Evolutionary conservation across 2,329 filamentous ascomycete species (phyloP), one percentile per base, ranked within the genome.

Genomic region (Magnaporthiopsis poae): DNA sequence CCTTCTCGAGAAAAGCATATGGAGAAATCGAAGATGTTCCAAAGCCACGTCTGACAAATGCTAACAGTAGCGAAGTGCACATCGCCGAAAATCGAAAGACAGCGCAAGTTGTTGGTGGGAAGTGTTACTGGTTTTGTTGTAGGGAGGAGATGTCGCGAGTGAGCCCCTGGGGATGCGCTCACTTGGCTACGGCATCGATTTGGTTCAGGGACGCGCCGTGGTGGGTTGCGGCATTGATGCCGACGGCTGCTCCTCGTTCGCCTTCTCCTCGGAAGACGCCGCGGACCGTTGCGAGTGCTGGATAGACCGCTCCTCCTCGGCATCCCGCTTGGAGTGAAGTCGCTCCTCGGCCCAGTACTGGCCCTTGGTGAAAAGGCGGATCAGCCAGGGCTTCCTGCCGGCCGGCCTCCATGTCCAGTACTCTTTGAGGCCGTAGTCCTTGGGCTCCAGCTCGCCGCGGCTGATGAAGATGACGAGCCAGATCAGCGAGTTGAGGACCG

Each of bases 391-490:
- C 60, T 80, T 76, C 3, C 77, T 77, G 3, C 82, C 82, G 0
- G 75, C 74, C 3, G 80, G 80, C 69, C 79, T 80, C 81, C 80
- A 84, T 1, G 81, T 80, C 82, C 82, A 85, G 70, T 84, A 84
- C 67, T 84, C 81, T 68, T 84, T 84, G 68, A 81, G 74, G 60
- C 84, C 81, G 69, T 84, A 84, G 69, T 84, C 80, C 29, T 78
- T 77, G 4, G 82, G 82, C 71, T 81, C 78, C 31, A 82, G 69
- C 4, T 75, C 72, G 4, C 80, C 80, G 1, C 78, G 71, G 1
- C 80, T 82, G 33, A 79, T 64, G 59, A 74, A 76, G 65, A 84
- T 78, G 7, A 82, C 74, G 11, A 80, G 66, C 62, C 78, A 81
- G 61, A 85, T 79, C 52, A 81, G 72, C 2, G 76, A 73, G 75